Base-by-base conservation (phyloP, 345 rosid species). In the Noccaea bulbosa region DNA sequence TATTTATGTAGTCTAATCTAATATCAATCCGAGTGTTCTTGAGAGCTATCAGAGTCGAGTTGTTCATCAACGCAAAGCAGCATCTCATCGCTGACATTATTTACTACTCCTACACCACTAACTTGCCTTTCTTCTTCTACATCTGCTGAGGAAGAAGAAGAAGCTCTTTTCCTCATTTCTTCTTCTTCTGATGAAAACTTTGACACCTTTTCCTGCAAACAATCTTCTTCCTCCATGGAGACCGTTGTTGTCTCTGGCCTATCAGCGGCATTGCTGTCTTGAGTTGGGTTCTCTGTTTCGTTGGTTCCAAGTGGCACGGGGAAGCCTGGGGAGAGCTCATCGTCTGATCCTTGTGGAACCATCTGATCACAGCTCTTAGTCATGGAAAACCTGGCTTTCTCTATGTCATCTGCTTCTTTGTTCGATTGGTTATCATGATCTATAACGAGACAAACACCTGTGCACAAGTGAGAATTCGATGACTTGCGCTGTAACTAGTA, bases 121-220 rank as follows among this genome's bases (percentile, higher is more conserved):
- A 61, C 73, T 64, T 64, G 69, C 57, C 47, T 37, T n/a, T 10
- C 43, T 75, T 62, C 70, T 62, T 63, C 70, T 54, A 62, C 11
- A 54, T 39, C 53, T 55, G 59, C 74, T 33, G 64, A 17, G 43
- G 69, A 61, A 8, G 58, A 60, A 51, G 67, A 65, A 30, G 20
- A 58, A 45, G 24, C 52, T 62, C 8, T 39, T 46, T 9, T 39
- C 53, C 4, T 14, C 15, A 38, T 66, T 55, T 38, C 46, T 66
- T 47, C 72, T 62, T 61, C 65, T 37, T 79, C 74, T 71, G 41
- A 77, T 54, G 85, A 77, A 52, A 66, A 50, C 80, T 81, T 76
- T 63, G 81, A 81, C 72, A 78, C 41, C 52, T 82, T 80, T 67
- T 78, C 83, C 84, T 64, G 76, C 83, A 43, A 64, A 57, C 61